These are phyloP conservation scores for Gastrolobium villosum DNA, from an alignment of 306 rosid species.

Conservation along the genomic window DNA sequence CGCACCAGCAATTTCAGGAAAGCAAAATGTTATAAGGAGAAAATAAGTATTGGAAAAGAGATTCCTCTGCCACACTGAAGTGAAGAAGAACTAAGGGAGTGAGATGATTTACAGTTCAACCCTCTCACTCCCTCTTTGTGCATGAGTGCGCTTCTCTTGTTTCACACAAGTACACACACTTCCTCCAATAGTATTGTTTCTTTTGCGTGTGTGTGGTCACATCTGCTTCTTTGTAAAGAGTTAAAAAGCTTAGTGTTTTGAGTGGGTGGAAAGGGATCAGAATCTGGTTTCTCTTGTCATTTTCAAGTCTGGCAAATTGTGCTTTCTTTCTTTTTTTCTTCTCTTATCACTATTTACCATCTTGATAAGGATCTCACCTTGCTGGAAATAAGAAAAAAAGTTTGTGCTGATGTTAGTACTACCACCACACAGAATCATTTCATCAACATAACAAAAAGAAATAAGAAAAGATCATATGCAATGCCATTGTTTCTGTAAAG, in stretches of 20 bases:
- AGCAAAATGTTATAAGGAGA: slow-evolving; percentile 47
- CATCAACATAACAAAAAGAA: slow-evolving; percentile 11
- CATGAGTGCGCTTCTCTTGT: background rate
- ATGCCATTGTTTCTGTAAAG: background rate
- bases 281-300: slow-evolving; percentile 62
- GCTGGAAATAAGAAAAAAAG: background rate
- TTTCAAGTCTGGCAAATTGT: slow-evolving; percentile 52
- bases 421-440: background rate
- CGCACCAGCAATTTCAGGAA: slow-evolving; percentile 45
- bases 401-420: slow-evolving; percentile 8
- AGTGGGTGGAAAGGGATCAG: slow-evolving; percentile 69
- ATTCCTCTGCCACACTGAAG: slow-evolving; percentile 60
- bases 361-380: slow-evolving; percentile 63
- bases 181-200: slow-evolving; percentile 18
- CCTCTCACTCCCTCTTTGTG: background rate
- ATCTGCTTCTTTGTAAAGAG: slow-evolving; percentile 56
- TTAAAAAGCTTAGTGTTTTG: slow-evolving; percentile 50
- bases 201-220: slow-evolving; percentile 54
- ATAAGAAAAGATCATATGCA: background rate
- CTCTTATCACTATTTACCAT: slow-evolving; percentile 51
- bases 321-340: slow-evolving; percentile 43
- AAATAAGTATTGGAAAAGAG: slow-evolving; percentile 53
- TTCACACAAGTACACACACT: background rate
- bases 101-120: slow-evolving; percentile 2
- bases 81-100: slow-evolving; percentile 44